These are phyloP conservation scores for Passalora sequoiae DNA, from an alignment of 2,329 filamentous ascomycete genomes.

Conservation along the genomic window DNA sequence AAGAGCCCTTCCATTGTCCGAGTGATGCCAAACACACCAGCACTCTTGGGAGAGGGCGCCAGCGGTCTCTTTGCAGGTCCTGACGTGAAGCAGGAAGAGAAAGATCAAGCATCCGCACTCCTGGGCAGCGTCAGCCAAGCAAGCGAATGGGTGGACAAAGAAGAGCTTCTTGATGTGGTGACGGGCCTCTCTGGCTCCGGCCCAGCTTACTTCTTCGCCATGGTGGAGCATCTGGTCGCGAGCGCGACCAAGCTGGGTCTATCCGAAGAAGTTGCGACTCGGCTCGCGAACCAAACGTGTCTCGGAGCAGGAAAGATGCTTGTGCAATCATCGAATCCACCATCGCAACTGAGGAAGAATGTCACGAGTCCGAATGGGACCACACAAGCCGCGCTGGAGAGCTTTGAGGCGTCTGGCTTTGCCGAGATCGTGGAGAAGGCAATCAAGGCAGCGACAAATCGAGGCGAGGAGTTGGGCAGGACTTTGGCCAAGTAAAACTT, in stretches of 20 bases:
- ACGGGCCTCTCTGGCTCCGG: slow-evolving; percentile 27
- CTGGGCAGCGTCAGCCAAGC: slow-evolving; percentile 25
- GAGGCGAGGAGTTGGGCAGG: slow-evolving; percentile 25
- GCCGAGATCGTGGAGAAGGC: slow-evolving; percentile 25
- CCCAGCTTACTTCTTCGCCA: slow-evolving; percentile 27
- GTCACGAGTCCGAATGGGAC: slow-evolving; percentile 30
- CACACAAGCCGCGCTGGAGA: slow-evolving; percentile 27
- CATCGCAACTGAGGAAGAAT: slow-evolving; percentile 26
- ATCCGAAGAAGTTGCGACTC: slow-evolving; percentile 24
- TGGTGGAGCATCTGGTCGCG: slow-evolving; percentile 28
- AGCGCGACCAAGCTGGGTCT: slow-evolving; percentile 24
- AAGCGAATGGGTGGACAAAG: slow-evolving; percentile 26
- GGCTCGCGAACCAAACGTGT: slow-evolving; percentile 27
- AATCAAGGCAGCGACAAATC: slow-evolving; percentile 24
- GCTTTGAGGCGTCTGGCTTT: slow-evolving; percentile 25
- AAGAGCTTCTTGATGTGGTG: slow-evolving; percentile 27
- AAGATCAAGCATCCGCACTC: slow-evolving; percentile 20
- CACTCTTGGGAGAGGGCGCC: slow-evolving; percentile 26
- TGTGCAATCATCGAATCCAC: slow-evolving; percentile 22
- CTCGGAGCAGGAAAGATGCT: slow-evolving; percentile 29
- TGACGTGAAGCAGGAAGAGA: slow-evolving; percentile 22
- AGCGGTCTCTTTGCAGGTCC: slow-evolving; percentile 24
- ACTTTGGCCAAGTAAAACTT: slow-evolving; percentile 26
- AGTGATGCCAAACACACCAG: slow-evolving; percentile 29
- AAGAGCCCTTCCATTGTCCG: slow-evolving; percentile 22